A percentile compares a stretch with the other conserved stretches of the same genome.
Conservation (phyloP, 306 rosid species). For the Quercus aquifolioides region DNA sequence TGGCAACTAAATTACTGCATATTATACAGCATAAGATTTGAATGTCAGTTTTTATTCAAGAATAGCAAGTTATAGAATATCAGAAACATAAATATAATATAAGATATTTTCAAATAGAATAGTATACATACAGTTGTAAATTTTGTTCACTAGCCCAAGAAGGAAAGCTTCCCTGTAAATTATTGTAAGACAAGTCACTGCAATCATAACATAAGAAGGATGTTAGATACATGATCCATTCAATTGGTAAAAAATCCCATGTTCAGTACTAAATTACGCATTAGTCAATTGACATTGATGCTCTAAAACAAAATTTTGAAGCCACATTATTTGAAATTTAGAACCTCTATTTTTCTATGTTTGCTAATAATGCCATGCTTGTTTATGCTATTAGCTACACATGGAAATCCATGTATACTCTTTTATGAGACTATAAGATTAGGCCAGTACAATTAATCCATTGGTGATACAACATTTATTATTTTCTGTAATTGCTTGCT, state of each 20-base stretch:
- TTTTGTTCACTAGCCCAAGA: slow-evolving; percentile 54
- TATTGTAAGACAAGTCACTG: slow-evolving; percentile 89
- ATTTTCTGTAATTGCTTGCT: neutral
- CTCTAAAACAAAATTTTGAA: neutral
- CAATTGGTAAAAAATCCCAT: neutral
- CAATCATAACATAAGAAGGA: slow-evolving; percentile 22
- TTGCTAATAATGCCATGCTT: neutral
- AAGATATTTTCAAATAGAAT: neutral
- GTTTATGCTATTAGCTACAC: neutral
- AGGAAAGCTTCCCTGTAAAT: slow-evolving; percentile 67
- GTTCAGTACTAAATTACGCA: neutral
- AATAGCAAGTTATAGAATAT: neutral
- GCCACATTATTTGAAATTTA: neutral
- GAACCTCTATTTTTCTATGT: neutral
- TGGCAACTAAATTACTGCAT: slow-evolving; percentile 76
- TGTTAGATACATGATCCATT: neutral
- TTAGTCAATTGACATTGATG: neutral
- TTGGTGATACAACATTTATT: neutral
- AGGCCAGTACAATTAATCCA: neutral
- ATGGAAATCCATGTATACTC: neutral
- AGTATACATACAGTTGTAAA: slow-evolving; percentile 53
- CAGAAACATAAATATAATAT: neutral
- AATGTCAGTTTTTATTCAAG: slow-evolving; percentile 12
- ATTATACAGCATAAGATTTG: slow-evolving; percentile 11
- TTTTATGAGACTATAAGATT: neutral